These are phyloP conservation scores for Neoascochyta sp. DNA, from an alignment of 2,329 filamentous ascomycete species.

Conservation along the genomic window DNA sequence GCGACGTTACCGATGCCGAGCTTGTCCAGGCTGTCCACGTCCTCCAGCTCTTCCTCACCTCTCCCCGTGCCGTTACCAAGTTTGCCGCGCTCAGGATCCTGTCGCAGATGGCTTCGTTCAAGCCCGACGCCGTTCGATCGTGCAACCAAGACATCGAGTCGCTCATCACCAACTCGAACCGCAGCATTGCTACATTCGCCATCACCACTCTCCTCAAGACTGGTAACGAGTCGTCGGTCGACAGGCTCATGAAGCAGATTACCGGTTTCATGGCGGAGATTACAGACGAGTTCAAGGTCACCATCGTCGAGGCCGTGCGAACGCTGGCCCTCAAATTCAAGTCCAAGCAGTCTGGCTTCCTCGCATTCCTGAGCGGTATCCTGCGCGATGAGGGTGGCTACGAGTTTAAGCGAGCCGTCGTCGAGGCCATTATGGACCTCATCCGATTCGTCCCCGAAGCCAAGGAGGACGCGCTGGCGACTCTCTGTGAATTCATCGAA, in stretches of 20 bases:
- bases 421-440: conserved; percentile 98
- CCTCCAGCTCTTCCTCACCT: conserved; percentile 93
- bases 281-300: conserved; percentile 99
- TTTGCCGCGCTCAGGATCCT: conserved; percentile 95
- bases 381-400: conserved; percentile 95
- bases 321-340: conserved; percentile 97
- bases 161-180: conserved; percentile 93
- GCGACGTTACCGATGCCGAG: conserved; percentile 87
- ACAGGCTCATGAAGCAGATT: conserved; percentile 97
- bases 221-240: conserved; percentile 94
- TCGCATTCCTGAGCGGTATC: conserved; percentile 95
- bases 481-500: conserved; percentile 98
- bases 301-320: conserved; percentile 97
- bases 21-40: conserved; percentile 90
- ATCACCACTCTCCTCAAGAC: conserved; percentile 98
- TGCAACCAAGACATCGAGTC: conserved; percentile 98
- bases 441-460: conserved; percentile 97
- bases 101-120: conserved; percentile 94
- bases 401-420: conserved; percentile 95
- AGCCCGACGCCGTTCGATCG: conserved; percentile 82
- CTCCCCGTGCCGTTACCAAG: conserved; percentile 91
- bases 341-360: conserved; percentile 95
- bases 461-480: conserved; percentile 77
- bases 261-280: conserved; percentile 98
- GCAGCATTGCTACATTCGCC: conserved; percentile 95